Percentiles rank a stretch among this genome's conserved stretches.
Conservation (phyloP, 1,284 basidiomycete genomes). For the Vanrija sp. region DNA sequence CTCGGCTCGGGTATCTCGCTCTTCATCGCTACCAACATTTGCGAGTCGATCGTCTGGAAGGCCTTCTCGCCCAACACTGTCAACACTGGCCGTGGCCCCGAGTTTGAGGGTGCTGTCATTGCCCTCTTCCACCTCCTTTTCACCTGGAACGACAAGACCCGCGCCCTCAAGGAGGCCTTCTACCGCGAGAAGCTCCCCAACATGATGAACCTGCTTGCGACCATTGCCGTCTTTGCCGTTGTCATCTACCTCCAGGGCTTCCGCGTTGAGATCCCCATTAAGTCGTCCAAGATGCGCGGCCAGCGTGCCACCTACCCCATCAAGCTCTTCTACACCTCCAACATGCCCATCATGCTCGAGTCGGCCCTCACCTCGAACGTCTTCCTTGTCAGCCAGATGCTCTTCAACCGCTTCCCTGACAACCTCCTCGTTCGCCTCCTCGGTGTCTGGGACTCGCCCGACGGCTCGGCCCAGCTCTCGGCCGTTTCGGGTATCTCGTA, state of each 20-base stretch:
- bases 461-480: slow-evolving; percentile 86
- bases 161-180: slow-evolving; percentile 95
- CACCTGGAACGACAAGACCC: slow-evolving; percentile 97
- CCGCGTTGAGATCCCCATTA: slow-evolving; percentile 97
- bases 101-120: slow-evolving; percentile 95
- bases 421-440: slow-evolving; percentile 87
- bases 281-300: slow-evolving; percentile 92
- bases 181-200: slow-evolving; percentile 96
- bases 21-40: slow-evolving; percentile 99
- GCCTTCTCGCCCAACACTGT: slow-evolving; percentile 97
- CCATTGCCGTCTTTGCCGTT: slow-evolving; percentile 82
- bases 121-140: slow-evolving; percentile 96
- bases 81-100: slow-evolving; percentile 96
- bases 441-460: slow-evolving; percentile 95
- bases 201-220: slow-evolving; percentile 95
- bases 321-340: slow-evolving; percentile 98
- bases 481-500: slow-evolving; percentile 92
- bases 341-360: slow-evolving; percentile 99
- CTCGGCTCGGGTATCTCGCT: slow-evolving; percentile 97
- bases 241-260: slow-evolving; percentile 99
- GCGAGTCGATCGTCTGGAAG: slow-evolving; percentile 99
- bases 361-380: slow-evolving; percentile 90
- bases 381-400: slow-evolving; percentile 96
- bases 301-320: slow-evolving; percentile 93
- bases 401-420: slow-evolving; percentile 80